Base-by-base conservation (phyloP, 495 filamentous ascomycete genomes). In the Neurospora sublineolata region DNA sequence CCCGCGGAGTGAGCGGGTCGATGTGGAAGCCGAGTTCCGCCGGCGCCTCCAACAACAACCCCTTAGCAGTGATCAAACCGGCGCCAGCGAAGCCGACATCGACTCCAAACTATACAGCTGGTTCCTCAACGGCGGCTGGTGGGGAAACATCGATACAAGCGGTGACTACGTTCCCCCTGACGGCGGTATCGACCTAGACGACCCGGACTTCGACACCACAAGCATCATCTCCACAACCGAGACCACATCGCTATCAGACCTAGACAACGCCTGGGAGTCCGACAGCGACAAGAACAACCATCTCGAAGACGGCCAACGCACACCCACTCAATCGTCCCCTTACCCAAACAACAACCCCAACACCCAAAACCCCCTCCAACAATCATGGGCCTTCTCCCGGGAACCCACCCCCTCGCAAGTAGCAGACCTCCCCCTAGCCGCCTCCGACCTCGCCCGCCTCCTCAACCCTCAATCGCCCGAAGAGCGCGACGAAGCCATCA, bases 61-160 rank as follows among this genome's bases (percentile, higher is more conserved):
- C 36, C 75, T 36, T 68, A 69, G 12, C 44, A n/a, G 75, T 76
- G 68, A 79, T 68, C 5, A 71, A 71, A 18, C 72, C 68, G 69
- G 75, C 37, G 71, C 78, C 37, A 82, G 88, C 64, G 93, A 94
- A 68, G 82, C 85, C n/a, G 87, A 88, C 60, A 80, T 97, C 6
- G 90, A 92, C 73, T 84, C 87, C 2, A 89, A 85, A 60, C 81
- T 97, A 4, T 97, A 97, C 79, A 81, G 80, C 14, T 94, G 93
- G 87, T 97, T 92, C 90, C 88, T 89, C 42, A 77, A 82, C 27
- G 92, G 90, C 23, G 93, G 92, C 37, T 93, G 91, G 79, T 97
- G 91, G 89, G 94, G 94, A 1, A 89, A 88, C 37, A 85, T 89
- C 37, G 94, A 97, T 77, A 84, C 84, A 5, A 95, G 90, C 71